Conservation (phyloP, 2,329 filamentous ascomycete species). For the Aspergillus spinulosporus region DNA sequence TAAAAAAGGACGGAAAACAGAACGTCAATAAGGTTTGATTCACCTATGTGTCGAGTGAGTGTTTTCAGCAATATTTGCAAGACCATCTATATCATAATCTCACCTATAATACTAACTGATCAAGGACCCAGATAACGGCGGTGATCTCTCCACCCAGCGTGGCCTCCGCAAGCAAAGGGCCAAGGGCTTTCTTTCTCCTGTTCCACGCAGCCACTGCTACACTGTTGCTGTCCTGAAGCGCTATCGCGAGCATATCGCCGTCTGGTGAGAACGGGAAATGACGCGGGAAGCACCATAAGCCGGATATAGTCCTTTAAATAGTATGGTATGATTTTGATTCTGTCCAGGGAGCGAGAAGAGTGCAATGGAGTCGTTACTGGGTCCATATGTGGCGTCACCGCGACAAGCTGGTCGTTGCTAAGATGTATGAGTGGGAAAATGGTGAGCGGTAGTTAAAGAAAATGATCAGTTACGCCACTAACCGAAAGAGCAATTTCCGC, state of each 20-base stretch:
- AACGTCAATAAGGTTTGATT: too few species aligned
- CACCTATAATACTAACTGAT: neutral
- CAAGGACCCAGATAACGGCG: neutral
- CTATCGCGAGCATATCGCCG: conserved; percentile 63
- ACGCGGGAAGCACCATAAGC: conserved; percentile 64
- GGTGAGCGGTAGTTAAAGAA: too few species aligned
- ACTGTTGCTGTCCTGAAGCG: conserved; percentile 57
- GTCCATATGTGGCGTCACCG: neutral
- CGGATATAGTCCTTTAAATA: conserved; percentile 57
- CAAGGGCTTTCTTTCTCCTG: conserved; percentile 1
- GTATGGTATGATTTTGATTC: neutral
- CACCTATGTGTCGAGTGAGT: too few species aligned
- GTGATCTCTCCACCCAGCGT: neutral
- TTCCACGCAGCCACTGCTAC: conserved; percentile 63
- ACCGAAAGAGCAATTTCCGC: neutral
- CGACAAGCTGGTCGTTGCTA: neutral
- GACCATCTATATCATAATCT: too few species aligned
- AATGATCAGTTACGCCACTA: neutral
- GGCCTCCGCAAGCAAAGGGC: neutral
- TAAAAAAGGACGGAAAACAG: too few species aligned
- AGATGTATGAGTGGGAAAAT: neutral
- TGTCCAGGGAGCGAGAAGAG: neutral
- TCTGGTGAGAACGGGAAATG: conserved; percentile 64
- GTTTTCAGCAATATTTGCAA: too few species aligned
- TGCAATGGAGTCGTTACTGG: neutral